Conservation (phyloP, 257 asterid species). For the Gynochthodes officinalis region DNA sequence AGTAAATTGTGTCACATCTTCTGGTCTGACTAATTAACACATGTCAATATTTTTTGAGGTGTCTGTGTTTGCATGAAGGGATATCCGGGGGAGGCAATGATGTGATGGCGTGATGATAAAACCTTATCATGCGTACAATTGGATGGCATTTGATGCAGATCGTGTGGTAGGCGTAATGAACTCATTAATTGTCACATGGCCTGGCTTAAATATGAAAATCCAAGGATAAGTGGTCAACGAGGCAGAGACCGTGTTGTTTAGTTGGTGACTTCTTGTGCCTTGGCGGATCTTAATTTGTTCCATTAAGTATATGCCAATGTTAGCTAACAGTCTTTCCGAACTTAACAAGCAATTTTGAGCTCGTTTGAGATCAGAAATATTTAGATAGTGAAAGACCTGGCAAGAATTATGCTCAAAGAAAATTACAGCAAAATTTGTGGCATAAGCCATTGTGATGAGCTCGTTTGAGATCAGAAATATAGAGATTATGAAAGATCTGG, state of each 20-base stretch:
- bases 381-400: too few species aligned
- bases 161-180: not conserved
- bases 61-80: too few species aligned
- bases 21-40: too few species aligned
- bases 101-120: not conserved
- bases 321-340: not conserved
- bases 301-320: not conserved
- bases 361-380: too few species aligned
- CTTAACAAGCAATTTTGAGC: not conserved
- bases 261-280: too few species aligned
- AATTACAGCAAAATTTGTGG: too few species aligned
- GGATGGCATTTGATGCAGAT: not conserved
- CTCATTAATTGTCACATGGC: not conserved
- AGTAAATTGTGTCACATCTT: too few species aligned
- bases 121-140: not conserved
- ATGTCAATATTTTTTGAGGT: too few species aligned
- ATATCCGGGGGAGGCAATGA: not conserved
- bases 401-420: too few species aligned
- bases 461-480: too few species aligned
- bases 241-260: not conserved
- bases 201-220: not conserved
- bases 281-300: not conserved
- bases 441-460: too few species aligned
- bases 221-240: not conserved
- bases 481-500: too few species aligned